Evolutionary conservation across 352 stramenopile genomes (phyloP).

Genomic region (Pelagophyceae sp.): DNA sequence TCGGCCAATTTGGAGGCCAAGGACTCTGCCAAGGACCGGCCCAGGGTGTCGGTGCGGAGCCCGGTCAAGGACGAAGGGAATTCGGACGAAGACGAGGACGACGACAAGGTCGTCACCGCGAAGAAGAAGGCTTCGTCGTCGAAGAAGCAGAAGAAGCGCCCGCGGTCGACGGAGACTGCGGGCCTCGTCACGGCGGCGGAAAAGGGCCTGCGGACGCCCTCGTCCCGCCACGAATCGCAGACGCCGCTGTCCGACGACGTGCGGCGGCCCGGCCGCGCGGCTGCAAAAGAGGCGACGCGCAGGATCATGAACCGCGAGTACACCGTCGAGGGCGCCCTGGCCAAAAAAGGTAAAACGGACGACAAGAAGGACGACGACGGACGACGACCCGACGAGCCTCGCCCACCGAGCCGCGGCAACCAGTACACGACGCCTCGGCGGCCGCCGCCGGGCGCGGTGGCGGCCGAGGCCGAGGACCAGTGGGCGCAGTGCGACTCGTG

Average conservation of each 20-base stretch:
- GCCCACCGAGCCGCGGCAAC: too few relatives aligned
- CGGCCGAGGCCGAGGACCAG: not conserved
- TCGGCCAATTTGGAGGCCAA: too few relatives aligned
- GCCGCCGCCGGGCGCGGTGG: not conserved
- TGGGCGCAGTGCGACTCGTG: conserved; percentile 79
- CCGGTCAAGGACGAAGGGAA: not conserved
- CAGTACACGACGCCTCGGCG: too few relatives aligned
- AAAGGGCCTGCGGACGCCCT: not conserved
- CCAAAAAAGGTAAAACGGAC: not conserved
- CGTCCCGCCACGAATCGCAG: too few relatives aligned
- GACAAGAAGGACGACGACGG: too few relatives aligned
- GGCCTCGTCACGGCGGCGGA: not conserved
- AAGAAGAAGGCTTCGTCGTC: not conserved
- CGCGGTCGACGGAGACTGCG: not conserved
- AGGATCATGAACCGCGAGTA: conserved; percentile 8
- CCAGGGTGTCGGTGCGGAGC: not conserved
- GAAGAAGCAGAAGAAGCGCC: conserved; percentile 1
- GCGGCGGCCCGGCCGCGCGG: conserved; percentile 8
- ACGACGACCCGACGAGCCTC: too few relatives aligned
- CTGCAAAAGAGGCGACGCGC: conserved; percentile 16
- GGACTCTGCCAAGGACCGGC: not conserved
- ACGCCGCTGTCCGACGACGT: not conserved
- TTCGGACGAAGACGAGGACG: not conserved
- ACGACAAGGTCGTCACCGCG: not conserved
- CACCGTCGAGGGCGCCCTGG: not conserved